A percentile compares a stretch with the other conserved stretches of the same genome.
Evolutionary conservation across 108 stramenopile species (phyloP).

Genomic region (Cyclotella atomus): DNA sequence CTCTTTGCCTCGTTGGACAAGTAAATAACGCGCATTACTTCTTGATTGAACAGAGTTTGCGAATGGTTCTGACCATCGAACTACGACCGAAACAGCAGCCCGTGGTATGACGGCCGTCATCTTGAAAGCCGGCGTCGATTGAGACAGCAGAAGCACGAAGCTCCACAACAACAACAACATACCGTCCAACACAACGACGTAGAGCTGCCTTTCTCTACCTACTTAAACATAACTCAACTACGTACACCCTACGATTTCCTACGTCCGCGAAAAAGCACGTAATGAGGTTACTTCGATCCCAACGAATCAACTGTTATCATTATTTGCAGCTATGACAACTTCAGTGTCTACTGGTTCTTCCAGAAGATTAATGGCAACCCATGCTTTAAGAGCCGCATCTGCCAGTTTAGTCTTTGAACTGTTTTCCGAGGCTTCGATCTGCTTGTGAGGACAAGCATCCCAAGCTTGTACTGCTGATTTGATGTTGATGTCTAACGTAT

Average conservation of each 20-base stretch:
- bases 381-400: conserved; percentile 32
- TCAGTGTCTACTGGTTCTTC: conserved; percentile 25
- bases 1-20: conserved; percentile 69
- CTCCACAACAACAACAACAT: too few species aligned
- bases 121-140: too few species aligned
- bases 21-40: conserved; percentile 38
- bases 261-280: too few species aligned
- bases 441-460: not conserved
- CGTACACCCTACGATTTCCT: too few species aligned
- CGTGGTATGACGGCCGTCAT: conserved; percentile 48
- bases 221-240: too few species aligned
- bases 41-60: not conserved
- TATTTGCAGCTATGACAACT: conserved; percentile 20
- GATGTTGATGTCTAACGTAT: conserved; percentile 29
- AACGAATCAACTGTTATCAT: too few species aligned
- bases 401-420: conserved; percentile 11
- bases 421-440: not conserved
- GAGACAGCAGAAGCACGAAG: too few species aligned
- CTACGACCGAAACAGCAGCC: conserved; percentile 68
- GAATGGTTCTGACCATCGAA: conserved; percentile 37
- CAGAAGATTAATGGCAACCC: conserved; percentile 28
- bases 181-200: too few species aligned
- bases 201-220: too few species aligned
- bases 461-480: conserved; percentile 30
- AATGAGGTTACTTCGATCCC: too few species aligned